phyloP scores from a whole-genome alignment of 1,139 yeast genomes.

The Candida glucosophila region DNA sequence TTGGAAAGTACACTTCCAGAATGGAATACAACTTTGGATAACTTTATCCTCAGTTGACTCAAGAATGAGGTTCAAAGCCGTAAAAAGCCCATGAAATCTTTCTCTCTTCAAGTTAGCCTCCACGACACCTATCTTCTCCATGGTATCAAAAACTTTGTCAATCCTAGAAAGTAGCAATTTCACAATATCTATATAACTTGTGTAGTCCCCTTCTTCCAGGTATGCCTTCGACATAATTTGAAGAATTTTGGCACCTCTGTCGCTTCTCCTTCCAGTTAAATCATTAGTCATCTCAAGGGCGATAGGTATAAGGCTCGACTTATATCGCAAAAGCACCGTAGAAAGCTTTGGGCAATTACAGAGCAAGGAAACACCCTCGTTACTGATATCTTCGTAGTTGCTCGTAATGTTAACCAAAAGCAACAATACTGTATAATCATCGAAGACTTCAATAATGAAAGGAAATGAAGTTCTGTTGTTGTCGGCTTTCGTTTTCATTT shows the following conservation, averaged over 20 bases:
- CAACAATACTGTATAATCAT: slow-evolving; percentile 26
- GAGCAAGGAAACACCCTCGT: slow-evolving; percentile 39
- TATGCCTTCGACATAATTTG: slow-evolving; percentile 35
- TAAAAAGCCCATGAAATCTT: slow-evolving; percentile 61
- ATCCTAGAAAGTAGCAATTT: slow-evolving; percentile 4
- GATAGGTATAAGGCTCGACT: no score
- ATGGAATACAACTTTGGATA: no score
- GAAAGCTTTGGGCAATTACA: slow-evolving; percentile 34
- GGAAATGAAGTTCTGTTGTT: slow-evolving; percentile 3
- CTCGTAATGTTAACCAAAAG: slow-evolving; percentile 56
- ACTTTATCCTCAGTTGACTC: no score
- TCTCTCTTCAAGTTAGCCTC: slow-evolving; percentile 11
- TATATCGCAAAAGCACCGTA: no score
- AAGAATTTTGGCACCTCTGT: slow-evolving; percentile 69
- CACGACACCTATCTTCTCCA: slow-evolving; percentile 6
- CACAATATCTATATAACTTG: slow-evolving; percentile 17
- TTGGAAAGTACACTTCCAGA: no score
- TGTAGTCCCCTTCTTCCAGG: slow-evolving; percentile 8
- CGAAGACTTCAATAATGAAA: slow-evolving; percentile 3
- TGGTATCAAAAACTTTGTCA: neutral
- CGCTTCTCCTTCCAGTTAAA: slow-evolving; percentile 65
- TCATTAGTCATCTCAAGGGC: slow-evolving; percentile 41
- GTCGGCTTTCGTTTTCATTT: slow-evolving; percentile 4
- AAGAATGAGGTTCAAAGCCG: slow-evolving; percentile 45
- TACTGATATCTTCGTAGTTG: slow-evolving; percentile 71